Evolutionary conservation across 495 filamentous ascomycete genomes (phyloP).

Genomic region (Trichoderma erinaceum): DNA sequence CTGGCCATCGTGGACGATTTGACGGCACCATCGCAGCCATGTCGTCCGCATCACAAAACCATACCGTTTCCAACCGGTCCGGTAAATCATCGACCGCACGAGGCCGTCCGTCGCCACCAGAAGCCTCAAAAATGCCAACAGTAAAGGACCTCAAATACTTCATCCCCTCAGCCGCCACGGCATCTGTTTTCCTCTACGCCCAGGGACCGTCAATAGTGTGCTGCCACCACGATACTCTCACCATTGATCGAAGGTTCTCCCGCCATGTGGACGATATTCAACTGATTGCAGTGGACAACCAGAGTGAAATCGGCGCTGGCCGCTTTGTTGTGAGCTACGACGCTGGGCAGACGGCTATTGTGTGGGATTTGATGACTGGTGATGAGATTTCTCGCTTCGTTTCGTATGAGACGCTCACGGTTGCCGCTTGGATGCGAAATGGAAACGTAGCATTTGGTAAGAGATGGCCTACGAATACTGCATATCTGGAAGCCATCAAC

Average conservation of each 20-base stretch:
- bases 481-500: background rate
- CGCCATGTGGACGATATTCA: conserved; percentile 76
- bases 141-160: conserved; percentile 53
- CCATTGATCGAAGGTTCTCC: conserved; percentile 81
- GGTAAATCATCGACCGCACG: conserved; percentile 36
- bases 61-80: conserved; percentile 55
- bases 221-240: conserved; percentile 84
- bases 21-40: conserved; percentile 24
- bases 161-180: conserved; percentile 80
- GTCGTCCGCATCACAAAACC: conserved; percentile 51
- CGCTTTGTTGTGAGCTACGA: conserved; percentile 90
- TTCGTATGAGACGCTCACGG: conserved; percentile 77
- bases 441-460: conserved; percentile 95
- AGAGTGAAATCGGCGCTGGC: conserved; percentile 80
- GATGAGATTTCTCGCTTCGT: conserved; percentile 84
- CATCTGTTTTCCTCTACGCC: conserved; percentile 78
- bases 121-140: conserved; percentile 47
- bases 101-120: conserved; percentile 33
- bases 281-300: conserved; percentile 83
- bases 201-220: conserved; percentile 73
- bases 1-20: conserved; percentile 17
- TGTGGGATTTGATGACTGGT: conserved; percentile 94
- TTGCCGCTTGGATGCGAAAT: conserved; percentile 94
- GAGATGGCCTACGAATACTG: conserved; percentile 22
- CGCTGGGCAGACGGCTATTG: conserved; percentile 82